These are phyloP conservation scores for Lachnellula willkommii DNA, from an alignment of 2,329 filamentous ascomycete species.

Conservation along the genomic window DNA sequence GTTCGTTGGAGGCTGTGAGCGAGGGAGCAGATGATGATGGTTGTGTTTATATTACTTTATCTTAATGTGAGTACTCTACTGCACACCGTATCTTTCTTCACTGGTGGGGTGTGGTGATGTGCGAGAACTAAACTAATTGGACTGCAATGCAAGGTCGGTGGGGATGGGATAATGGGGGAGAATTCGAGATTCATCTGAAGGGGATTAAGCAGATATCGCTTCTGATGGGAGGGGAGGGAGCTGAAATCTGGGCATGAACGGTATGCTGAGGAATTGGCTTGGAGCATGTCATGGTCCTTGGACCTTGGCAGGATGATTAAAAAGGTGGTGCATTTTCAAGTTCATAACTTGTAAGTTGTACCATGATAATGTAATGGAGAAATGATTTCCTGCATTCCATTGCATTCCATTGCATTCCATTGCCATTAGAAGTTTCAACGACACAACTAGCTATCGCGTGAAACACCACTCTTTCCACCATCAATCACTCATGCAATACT, in stretches of 20 bases:
- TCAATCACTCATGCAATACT: constrained; percentile 4
- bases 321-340: constrained; percentile 9
- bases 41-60: constrained; percentile 18
- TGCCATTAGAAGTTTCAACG: not conserved
- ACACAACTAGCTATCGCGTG: too few species aligned
- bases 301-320: constrained; percentile 20
- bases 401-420: not conserved
- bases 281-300: constrained; percentile 16
- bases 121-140: too few species aligned
- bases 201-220: constrained; percentile 24
- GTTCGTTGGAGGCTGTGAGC: constrained; percentile 8
- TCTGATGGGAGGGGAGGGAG: constrained; percentile 16
- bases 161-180: constrained; percentile 7
- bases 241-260: constrained; percentile 16
- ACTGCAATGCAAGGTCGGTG: constrained; percentile 13
- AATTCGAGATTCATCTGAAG: constrained; percentile 21
- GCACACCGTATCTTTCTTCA: not conserved
- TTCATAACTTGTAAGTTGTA: not conserved
- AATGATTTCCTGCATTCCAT: not conserved
- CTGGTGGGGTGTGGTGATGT: not conserved
- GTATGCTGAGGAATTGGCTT: constrained; percentile 21
- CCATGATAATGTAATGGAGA: not conserved
- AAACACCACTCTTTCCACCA: too few species aligned
- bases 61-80: constrained; percentile 15
- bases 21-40: constrained; percentile 24